Percentiles rank a stretch among this genome's conserved stretches.
Conservation (phyloP, 768 basidiomycete genomes). For the Russula compacta region DNA sequence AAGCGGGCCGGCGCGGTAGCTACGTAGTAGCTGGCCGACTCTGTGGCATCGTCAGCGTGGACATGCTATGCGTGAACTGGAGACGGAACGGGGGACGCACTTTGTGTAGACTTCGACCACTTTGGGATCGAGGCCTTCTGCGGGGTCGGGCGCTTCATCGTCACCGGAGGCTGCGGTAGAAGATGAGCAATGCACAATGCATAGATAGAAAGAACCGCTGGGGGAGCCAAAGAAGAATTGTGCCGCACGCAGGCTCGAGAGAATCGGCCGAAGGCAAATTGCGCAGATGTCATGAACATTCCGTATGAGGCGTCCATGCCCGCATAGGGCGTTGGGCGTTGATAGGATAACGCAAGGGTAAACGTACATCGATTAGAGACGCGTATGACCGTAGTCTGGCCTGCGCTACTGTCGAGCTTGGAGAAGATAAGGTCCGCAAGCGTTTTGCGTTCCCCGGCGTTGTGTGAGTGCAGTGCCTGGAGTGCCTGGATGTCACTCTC, state of each 20-base stretch:
- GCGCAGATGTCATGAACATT: background rate
- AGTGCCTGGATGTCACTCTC: slow-evolving; percentile 79
- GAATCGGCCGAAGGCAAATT: background rate
- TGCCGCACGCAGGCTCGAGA: background rate
- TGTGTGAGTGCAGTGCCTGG: slow-evolving; percentile 70
- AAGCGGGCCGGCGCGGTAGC: slow-evolving; percentile 88
- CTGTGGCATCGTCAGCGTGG: slow-evolving; percentile 33
- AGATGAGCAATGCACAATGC: background rate
- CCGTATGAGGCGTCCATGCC: too few species aligned
- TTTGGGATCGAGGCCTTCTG: slow-evolving; percentile 82
- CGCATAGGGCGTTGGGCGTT: background rate
- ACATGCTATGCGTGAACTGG: background rate
- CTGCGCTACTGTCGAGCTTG: slow-evolving; percentile 64
- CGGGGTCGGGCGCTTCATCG: slow-evolving; percentile 51
- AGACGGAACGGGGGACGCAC: slow-evolving; percentile 36
- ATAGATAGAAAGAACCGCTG: slow-evolving; percentile 8
- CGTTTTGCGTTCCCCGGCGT: slow-evolving; percentile 69
- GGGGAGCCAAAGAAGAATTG: background rate
- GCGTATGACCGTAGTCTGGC: slow-evolving; percentile 45
- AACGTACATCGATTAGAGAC: slow-evolving; percentile 47
- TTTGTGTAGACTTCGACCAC: slow-evolving; percentile 91
- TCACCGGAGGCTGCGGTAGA: slow-evolving; percentile 41
- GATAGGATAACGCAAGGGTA: background rate
- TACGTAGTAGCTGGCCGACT: slow-evolving; percentile 73
- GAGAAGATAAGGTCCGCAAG: slow-evolving; percentile 96